phyloP scores from a whole-genome alignment of 139 green algal species.

The Volvox reticuliferus region DNA sequence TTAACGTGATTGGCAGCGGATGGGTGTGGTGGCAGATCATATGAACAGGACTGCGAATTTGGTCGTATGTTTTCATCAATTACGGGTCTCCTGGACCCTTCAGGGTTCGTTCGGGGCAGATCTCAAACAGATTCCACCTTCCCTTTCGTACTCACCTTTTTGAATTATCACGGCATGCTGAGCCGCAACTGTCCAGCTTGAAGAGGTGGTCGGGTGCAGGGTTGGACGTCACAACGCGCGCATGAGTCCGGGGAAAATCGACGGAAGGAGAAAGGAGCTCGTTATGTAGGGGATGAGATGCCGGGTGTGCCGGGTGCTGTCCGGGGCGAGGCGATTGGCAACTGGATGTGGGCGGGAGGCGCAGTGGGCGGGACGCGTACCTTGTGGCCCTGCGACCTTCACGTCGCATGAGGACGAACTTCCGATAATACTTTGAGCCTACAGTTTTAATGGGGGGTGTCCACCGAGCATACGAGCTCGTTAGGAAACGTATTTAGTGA shows the following conservation, averaged over 20 bases:
- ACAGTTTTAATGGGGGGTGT: neutral
- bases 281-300: neutral
- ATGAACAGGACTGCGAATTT: no score
- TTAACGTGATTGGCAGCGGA: no score
- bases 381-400: neutral
- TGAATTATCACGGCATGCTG: conserved; percentile 20
- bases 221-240: neutral
- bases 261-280: neutral
- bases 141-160: conserved; percentile 6
- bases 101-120: no score
- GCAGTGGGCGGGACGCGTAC: neutral
- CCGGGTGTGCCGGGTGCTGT: no score
- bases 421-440: neutral
- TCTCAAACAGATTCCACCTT: no score
- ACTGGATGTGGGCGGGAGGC: no score
- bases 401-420: neutral
- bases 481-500: no score
- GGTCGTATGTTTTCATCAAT: no score
- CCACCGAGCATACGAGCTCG: no score
- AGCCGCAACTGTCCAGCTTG: neutral
- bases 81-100: no score
- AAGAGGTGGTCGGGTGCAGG: neutral
- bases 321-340: no score
- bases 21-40: no score
- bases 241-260: neutral